A percentile compares a stretch with the other conserved stretches of the same genome.
phyloP scores from a whole-genome alignment of 768 basidiomycete species.

The Trametes gibbosa region DNA sequence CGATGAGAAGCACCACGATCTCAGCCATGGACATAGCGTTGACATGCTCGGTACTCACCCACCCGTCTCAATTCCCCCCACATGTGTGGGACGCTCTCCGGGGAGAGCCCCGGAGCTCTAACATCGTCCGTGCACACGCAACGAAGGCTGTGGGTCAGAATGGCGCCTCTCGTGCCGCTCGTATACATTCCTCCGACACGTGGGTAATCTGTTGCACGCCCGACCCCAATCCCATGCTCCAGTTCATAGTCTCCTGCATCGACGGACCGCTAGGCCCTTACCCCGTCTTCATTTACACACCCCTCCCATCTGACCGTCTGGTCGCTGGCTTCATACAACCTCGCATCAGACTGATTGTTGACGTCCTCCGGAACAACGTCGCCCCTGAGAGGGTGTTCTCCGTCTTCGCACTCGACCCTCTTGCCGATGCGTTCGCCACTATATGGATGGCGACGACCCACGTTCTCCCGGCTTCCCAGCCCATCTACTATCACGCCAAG shows the following conservation, averaged over 20 bases:
- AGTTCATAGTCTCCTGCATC: conserved; percentile 61
- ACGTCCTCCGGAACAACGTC: conserved; percentile 36
- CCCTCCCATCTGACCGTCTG: conserved; percentile 30
- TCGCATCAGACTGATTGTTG: conserved; percentile 43
- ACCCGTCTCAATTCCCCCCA: conserved; percentile 36
- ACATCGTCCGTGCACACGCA: conserved; percentile 42
- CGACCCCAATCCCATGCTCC: conserved; percentile 26
- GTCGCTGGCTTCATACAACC: conserved; percentile 34
- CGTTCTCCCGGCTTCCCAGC: conserved; percentile 34
- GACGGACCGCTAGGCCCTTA: conserved; percentile 53
- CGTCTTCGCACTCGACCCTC: conserved; percentile 53
- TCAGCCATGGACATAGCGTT: background rate
- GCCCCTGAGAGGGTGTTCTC: conserved; percentile 54
- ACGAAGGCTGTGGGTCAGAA: conserved; percentile 24
- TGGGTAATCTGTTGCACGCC: conserved; percentile 33
- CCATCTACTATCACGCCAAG: conserved; percentile 59
- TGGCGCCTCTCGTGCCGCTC: background rate
- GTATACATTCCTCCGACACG: background rate
- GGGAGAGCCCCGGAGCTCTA: conserved; percentile 38
- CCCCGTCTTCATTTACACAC: conserved; percentile 60
- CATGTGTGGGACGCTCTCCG: conserved; percentile 38
- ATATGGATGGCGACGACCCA: conserved; percentile 50
- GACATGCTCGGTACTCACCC: background rate
- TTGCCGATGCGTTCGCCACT: conserved; percentile 45
- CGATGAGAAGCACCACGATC: background rate